Evolutionary conservation across 108 stramenopile species (phyloP).

Genomic region (Pseudonitzschia delicatissima): DNA sequence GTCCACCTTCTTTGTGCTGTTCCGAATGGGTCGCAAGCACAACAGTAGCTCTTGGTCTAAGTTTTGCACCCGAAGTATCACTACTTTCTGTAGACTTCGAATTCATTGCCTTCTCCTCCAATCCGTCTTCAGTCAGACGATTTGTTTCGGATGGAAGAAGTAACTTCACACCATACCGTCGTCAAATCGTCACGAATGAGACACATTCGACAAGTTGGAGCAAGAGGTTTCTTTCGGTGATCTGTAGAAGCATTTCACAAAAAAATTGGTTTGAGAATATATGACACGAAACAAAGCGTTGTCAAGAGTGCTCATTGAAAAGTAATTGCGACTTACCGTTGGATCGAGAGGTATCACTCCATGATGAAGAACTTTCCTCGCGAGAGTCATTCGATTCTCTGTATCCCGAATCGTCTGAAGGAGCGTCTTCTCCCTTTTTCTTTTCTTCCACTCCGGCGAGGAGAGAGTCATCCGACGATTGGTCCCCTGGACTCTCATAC

Average conservation of each 20-base stretch:
- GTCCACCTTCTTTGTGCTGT: conserved; percentile 59
- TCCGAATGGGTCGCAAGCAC: conserved; percentile 75
- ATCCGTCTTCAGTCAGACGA: conserved; percentile 36
- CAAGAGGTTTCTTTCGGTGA: conserved; percentile 51
- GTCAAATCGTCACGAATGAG: conserved; percentile 74
- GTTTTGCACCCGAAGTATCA: conserved; percentile 17
- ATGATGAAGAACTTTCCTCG: conserved; percentile 60
- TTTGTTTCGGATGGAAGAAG: conserved; percentile 68
- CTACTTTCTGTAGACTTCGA: conserved; percentile 7
- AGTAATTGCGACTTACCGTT: conserved; percentile 37
- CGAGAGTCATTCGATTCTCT: conserved; percentile 75
- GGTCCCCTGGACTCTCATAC: conserved; percentile 37
- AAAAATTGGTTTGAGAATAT: background rate
- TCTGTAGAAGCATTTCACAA: conserved; percentile 10
- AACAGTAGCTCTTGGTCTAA: conserved; percentile 59
- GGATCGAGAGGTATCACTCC: conserved; percentile 42
- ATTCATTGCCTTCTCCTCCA: conserved; percentile 22
- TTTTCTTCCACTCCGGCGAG: conserved; percentile 43
- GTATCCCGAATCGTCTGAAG: conserved; percentile 80
- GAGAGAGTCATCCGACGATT: conserved; percentile 57
- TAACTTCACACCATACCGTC: conserved; percentile 86
- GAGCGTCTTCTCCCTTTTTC: conserved; percentile 39
- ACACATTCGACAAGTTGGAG: conserved; percentile 69
- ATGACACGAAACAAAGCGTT: background rate
- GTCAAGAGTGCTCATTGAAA: background rate